Percentiles rank a stretch among this genome's conserved stretches.
phyloP scores from a whole-genome alignment of 139 green algal species.

The Volvox reticuliferus region DNA sequence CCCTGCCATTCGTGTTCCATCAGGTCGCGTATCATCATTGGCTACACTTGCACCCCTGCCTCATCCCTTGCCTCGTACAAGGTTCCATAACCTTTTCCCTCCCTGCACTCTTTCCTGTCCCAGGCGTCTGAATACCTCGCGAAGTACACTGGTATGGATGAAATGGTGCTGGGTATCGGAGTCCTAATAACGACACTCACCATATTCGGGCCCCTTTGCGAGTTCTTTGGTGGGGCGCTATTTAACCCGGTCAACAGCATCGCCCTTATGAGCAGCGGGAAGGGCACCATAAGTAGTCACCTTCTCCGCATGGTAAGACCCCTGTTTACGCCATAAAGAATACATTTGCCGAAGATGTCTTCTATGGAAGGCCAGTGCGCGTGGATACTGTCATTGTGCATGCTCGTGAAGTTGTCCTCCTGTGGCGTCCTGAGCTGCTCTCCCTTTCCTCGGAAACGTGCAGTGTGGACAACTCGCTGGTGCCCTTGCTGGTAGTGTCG shows the following conservation, averaged over 20 bases:
- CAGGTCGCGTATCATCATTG: background rate
- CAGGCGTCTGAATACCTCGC: slow-evolving; percentile 49
- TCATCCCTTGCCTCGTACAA: background rate
- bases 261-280: slow-evolving; percentile 47
- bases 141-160: slow-evolving; percentile 44
- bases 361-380: too few relatives aligned
- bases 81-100: background rate
- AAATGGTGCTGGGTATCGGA: slow-evolving; percentile 47
- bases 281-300: slow-evolving; percentile 32
- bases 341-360: too few relatives aligned
- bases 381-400: too few relatives aligned
- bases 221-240: slow-evolving; percentile 49
- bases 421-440: background rate
- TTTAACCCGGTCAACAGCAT: slow-evolving; percentile 64
- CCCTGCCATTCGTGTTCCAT: background rate
- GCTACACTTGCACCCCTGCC: too few relatives aligned
- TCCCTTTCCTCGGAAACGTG: background rate
- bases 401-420: background rate
- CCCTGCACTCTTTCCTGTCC: background rate
- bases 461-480: slow-evolving; percentile 51
- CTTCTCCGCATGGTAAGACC: slow-evolving; percentile 48
- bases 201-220: slow-evolving; percentile 56
- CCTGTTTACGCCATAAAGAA: background rate
- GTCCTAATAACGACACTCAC: slow-evolving; percentile 34
- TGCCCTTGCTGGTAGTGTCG: slow-evolving; percentile 38